A percentile compares a stretch with the other conserved stretches of the same genome.
Evolutionary conservation across 441 rosid genomes (phyloP).

Genomic region (Dalechampia spathulata): DNA sequence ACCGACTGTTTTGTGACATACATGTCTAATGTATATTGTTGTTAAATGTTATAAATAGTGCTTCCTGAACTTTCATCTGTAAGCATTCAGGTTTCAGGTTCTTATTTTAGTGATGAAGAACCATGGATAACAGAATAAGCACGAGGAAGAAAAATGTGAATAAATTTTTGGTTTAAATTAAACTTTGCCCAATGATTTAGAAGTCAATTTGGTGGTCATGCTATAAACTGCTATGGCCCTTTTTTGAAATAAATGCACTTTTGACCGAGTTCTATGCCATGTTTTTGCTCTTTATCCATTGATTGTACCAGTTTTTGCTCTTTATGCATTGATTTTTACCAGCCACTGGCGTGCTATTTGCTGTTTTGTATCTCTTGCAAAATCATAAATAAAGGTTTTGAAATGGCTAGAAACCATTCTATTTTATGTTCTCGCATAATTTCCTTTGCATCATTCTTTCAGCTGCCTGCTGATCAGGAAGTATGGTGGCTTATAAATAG

Average conservation of each 20-base stretch:
- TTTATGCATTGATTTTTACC: neutral
- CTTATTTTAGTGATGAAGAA: neutral
- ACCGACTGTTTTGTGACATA: too few species aligned
- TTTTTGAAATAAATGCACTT: neutral
- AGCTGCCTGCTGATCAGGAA: too few species aligned
- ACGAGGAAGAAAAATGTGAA: neutral
- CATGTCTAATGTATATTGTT: neutral
- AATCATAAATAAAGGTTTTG: too few species aligned
- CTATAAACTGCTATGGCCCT: neutral
- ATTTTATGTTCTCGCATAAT: too few species aligned
- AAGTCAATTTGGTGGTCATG: neutral
- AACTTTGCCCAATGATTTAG: neutral
- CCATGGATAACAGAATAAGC: neutral
- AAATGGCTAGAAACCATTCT: too few species aligned
- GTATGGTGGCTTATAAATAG: too few species aligned
- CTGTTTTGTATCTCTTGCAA: neutral
- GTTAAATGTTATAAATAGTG: neutral
- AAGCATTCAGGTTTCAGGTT: too few species aligned
- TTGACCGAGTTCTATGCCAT: neutral
- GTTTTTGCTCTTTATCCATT: neutral
- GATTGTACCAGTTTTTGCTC: too few species aligned
- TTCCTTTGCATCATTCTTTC: too few species aligned
- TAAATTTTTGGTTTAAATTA: neutral
- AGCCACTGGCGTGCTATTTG: neutral
- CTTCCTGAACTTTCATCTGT: neutral